Evolutionary conservation across 2,329 filamentous ascomycete species (phyloP).

Genomic region (Pseudopyricularia cyperi): DNA sequence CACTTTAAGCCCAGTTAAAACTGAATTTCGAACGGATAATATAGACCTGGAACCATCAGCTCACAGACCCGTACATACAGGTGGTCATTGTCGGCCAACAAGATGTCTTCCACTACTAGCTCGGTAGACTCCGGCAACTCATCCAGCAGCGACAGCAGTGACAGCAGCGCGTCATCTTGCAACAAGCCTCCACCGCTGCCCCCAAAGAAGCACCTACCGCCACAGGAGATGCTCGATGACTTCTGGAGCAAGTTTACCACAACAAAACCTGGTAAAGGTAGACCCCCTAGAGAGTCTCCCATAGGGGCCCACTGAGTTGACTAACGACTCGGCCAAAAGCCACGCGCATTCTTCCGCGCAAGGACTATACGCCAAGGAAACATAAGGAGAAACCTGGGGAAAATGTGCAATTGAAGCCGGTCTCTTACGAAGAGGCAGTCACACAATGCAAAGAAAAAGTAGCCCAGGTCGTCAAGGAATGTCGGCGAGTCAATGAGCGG

Average conservation of each 20-base stretch:
- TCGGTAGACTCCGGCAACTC: not conserved
- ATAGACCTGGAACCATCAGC: no score
- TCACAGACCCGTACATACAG: not conserved
- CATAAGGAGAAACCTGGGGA: conserved; percentile 14
- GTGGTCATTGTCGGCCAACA: not conserved
- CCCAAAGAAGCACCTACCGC: conserved; percentile 36
- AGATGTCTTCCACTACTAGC: not conserved
- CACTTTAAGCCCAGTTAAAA: no score
- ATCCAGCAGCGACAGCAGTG: not conserved
- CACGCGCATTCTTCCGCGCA: conserved; percentile 57
- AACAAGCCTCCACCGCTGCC: not conserved
- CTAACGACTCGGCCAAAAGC: conserved; percentile 23
- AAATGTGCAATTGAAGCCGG: not conserved
- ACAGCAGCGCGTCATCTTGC: not conserved
- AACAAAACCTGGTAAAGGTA: conserved; percentile 57
- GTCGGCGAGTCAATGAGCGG: conserved; percentile 67
- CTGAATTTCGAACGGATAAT: no score
- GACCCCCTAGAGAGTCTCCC: not conserved
- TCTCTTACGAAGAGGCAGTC: conserved; percentile 59
- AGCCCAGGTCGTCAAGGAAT: conserved; percentile 49
- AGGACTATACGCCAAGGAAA: conserved; percentile 47
- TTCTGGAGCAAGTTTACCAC: conserved; percentile 64
- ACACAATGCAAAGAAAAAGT: conserved; percentile 55
- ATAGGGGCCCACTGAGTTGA: not conserved
- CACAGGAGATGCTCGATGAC: conserved; percentile 55